Evolutionary conservation across 208 protist genomes (phyloP), one percentile per base, ranked within the genome.

Genomic region (Angomonas deanei): DNA sequence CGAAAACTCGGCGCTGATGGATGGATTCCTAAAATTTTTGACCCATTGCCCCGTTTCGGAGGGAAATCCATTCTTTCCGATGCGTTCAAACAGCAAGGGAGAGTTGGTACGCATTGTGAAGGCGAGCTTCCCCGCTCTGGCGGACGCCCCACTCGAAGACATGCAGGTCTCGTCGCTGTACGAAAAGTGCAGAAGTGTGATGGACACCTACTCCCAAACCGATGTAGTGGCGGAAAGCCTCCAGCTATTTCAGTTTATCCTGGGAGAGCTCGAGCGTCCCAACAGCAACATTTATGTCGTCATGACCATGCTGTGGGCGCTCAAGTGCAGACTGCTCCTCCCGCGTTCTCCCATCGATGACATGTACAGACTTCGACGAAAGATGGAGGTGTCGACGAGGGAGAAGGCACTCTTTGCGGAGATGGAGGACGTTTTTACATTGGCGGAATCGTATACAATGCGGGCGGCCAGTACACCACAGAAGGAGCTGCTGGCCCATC

Each of bases 291-390:
- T 61, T 21, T 0, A 28, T 24, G 23, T 2, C 26, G 36, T 49
- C 11, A 61, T 61, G 33, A n/a, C 69, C 53, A 68, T 93, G 23
- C 72, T 88, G 15, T 87, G 77, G 55, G 70, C 70, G 30, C 63
- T 95, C 60, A 83, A 87, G 53, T 93, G 79, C 68, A 83, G 86
- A 10, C 67, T 96, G n/a, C 76, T 96, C 48, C 61, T 91, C 54
- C 90, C 90, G 30, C 66, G 53, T 27, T 84, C 72, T 10, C 90
- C 90, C 2, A 84, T 96, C 48, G 90, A 96, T 52, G 82, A 82
- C 30, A 92, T 92, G 82, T 85, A 80, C 68, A 75, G 78, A 47
- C 75, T 76, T 30, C 59, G 74, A 57, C 75, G 76, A 27, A 77
- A 86, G 47, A 59, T 76, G 38, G 55, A 58, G 6, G 68, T 86